Percentiles rank a stretch among this genome's conserved stretches.
Conservation (phyloP, 805 yeast genomes). For the Starmera amethionina region DNA sequence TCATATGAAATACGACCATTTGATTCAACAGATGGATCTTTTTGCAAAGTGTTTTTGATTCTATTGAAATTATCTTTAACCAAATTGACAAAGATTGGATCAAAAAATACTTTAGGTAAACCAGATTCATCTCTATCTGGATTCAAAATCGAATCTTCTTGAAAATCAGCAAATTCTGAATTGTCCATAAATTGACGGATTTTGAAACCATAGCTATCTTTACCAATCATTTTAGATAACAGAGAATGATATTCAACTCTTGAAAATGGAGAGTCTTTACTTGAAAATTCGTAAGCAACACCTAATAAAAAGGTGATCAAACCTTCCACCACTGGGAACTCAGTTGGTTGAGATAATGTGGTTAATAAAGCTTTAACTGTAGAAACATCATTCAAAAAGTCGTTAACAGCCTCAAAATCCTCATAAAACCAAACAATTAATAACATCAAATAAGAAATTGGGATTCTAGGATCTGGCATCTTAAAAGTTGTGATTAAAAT, state of each 20-base stretch:
- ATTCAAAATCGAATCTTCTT: conserved; percentile 36
- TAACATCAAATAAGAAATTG: conserved; percentile 70
- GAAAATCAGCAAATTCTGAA: conserved; percentile 43
- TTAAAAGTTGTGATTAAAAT: conserved; percentile 56
- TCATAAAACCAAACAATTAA: conserved; percentile 72
- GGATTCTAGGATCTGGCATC: conserved; percentile 59
- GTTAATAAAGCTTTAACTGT: conserved; percentile 60
- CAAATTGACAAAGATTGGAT: conserved; percentile 48
- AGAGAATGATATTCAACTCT: conserved; percentile 52
- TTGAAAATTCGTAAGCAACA: conserved; percentile 74
- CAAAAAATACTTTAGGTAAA: conserved; percentile 74
- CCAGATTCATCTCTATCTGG: conserved; percentile 72
- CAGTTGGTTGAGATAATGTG: conserved; percentile 44
- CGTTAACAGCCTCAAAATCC: conserved; percentile 63
- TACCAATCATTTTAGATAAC: conserved; percentile 65
- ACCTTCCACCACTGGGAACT: conserved; percentile 58
- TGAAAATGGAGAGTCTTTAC: conserved; percentile 39
- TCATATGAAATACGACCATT: conserved; percentile 53
- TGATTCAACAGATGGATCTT: conserved; percentile 71
- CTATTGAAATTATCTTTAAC: conserved; percentile 63
- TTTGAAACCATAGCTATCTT: conserved; percentile 66
- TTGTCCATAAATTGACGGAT: conserved; percentile 64
- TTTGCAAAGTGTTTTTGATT: conserved; percentile 59
- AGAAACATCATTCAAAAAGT: conserved; percentile 59
- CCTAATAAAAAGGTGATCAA: conserved; percentile 67